Conservation (phyloP, 768 basidiomycete genomes). For the Phanerochaete sordida region DNA sequence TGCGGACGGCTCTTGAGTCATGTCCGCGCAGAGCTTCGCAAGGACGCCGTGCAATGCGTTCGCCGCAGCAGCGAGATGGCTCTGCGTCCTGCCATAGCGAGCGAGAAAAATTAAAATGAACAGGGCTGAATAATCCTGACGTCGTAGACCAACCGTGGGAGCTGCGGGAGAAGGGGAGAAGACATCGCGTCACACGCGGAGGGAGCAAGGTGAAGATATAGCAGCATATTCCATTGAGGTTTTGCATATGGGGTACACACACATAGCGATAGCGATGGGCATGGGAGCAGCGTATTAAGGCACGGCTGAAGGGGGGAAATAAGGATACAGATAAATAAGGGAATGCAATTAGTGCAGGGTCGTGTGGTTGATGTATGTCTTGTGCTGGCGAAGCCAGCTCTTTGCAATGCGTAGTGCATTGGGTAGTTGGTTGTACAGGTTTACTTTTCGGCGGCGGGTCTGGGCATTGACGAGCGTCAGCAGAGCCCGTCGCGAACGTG, state of each 20-base stretch:
- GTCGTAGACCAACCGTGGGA: neutral
- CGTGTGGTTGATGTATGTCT: neutral
- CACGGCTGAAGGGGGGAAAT: neutral
- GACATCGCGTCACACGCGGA: neutral
- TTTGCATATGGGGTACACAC: neutral
- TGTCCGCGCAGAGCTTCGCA: no score
- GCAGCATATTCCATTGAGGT: neutral
- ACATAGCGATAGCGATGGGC: neutral
- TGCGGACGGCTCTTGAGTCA: no score
- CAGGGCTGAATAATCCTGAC: neutral
- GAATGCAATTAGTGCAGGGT: neutral
- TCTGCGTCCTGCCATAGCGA: no score
- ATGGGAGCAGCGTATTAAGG: neutral
- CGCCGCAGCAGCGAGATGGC: no score
- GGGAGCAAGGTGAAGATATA: neutral
- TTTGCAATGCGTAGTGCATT: neutral
- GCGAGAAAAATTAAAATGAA: no score
- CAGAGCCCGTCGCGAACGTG: neutral
- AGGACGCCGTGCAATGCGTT: no score
- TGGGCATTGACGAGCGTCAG: neutral
- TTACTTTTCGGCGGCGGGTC: neutral
- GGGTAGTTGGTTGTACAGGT: neutral
- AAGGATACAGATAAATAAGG: neutral
- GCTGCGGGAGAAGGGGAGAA: neutral
- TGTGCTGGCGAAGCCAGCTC: neutral